Percentiles rank a stretch among this genome's conserved stretches.
These are phyloP conservation scores for Didymellaceae sp. DNA, from an alignment of 2,329 filamentous ascomycete species.

Conservation along the genomic window DNA sequence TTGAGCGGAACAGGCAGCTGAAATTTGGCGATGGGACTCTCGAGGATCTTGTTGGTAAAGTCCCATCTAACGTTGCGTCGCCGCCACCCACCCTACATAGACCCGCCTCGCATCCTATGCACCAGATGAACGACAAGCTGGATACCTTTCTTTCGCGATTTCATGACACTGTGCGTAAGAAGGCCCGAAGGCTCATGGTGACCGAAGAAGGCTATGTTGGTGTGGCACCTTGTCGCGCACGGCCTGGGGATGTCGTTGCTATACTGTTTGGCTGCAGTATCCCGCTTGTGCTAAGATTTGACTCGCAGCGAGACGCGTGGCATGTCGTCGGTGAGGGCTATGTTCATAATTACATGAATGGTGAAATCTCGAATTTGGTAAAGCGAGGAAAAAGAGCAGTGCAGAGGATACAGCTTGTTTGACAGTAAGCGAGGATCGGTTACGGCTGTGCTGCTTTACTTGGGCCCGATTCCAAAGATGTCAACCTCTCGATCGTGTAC, in stretches of 20 bases:
- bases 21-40: constrained; percentile 26
- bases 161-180: constrained; percentile 39
- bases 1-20: constrained; percentile 29
- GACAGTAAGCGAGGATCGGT: too few species aligned
- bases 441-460: too few species aligned
- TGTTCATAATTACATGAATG: constrained; percentile 38
- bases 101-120: constrained; percentile 24
- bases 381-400: constrained; percentile 19
- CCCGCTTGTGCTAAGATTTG: constrained; percentile 40
- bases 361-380: constrained; percentile 26
- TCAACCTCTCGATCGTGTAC: constrained; percentile 26
- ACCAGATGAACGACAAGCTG: constrained; percentile 25
- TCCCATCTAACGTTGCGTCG: constrained; percentile 5
- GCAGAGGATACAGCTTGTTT: constrained; percentile 23
- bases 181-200: constrained; percentile 38
- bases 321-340: constrained; percentile 40
- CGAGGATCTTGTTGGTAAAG: constrained; percentile 19
- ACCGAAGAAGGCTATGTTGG: constrained; percentile 34
- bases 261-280: constrained; percentile 47
- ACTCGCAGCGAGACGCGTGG: constrained; percentile 25
- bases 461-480: constrained; percentile 31
- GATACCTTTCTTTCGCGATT: constrained; percentile 39
- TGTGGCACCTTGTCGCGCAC: constrained; percentile 38
- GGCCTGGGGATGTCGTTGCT: constrained; percentile 38
- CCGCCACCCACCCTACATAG: constrained; percentile 19